Base-by-base conservation (phyloP, 768 basidiomycete genomes). In the Macrocybe gigantea region DNA sequence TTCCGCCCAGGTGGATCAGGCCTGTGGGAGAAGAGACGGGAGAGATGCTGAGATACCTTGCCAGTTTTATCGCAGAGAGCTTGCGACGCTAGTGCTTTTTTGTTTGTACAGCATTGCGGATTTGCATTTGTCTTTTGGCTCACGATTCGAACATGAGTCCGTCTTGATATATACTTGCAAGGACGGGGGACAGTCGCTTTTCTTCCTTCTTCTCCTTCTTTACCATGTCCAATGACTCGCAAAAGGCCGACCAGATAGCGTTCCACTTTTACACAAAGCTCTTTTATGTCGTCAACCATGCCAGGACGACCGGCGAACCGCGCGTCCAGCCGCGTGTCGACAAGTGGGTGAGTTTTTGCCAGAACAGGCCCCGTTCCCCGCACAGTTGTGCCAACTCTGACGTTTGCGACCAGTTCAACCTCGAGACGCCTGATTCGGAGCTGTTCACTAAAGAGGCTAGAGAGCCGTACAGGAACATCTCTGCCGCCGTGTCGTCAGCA, bases 171-270 rank as follows among this genome's bases (percentile, higher is more conserved):
- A 22, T 22, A n/a, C n/a, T n/a, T n/a, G n/a, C n/a, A n/a, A n/a
- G n/a, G n/a, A n/a, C n/a, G n/a, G 22, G 22, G 22, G 22, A 22
- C 22, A 22, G 22, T 22, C 22, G 1, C 22, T 22, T 22, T 22
- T 22, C 22, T 22, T 22, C 2, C 22, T 22, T 22, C 22, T 22
- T 22, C 4, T 22, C n/a, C n/a, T 22, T 22, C 30, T 44, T 30
- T 33, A 22, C 42, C 50, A 67, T 70, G 69, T 70, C 69, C 54
- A 64, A 68, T 62, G 71, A 72, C 51, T 62, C 58, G 44, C 70
- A 71, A 53, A 89, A 82, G 73, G 85, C 88, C 55, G 88, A 92
- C 75, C 87, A 89, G 74, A 91, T 92, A 58, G 85, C 85, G 42
- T 82, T 83, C 65, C 82, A 83, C 63, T 81, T 88, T 66, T 90